Percentiles rank a stretch among this genome's conserved stretches.
Conservation (phyloP, 164 flowering plant genomes). For the Annona squamosa region DNA sequence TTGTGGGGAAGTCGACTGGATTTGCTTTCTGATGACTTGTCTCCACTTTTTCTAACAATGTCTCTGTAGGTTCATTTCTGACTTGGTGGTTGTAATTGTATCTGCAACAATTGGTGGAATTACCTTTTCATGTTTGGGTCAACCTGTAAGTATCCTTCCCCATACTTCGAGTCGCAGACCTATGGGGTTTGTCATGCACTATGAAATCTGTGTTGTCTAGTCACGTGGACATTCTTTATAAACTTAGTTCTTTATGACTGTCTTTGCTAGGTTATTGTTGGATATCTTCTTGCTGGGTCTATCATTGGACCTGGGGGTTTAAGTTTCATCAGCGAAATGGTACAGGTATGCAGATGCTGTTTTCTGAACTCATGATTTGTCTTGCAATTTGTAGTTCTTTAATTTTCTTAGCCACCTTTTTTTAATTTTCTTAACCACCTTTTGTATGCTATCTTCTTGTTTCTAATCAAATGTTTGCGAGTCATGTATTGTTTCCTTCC, state of each 20-base stretch:
- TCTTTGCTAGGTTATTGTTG: conserved; percentile 17
- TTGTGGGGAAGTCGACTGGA: not conserved
- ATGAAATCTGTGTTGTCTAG: conserved; percentile 6
- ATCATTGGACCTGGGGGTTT: conserved; percentile 95
- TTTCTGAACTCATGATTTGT: not conserved
- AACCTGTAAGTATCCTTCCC: conserved; percentile 61
- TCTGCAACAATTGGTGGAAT: conserved; percentile 98
- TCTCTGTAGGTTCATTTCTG: conserved; percentile 75
- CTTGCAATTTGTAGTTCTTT: not conserved
- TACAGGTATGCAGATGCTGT: conserved; percentile 50
- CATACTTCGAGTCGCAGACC: not conserved
- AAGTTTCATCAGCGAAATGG: conserved; percentile 80
- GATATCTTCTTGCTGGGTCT: conserved; percentile 52
- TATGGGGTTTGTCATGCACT: conserved; percentile 2
- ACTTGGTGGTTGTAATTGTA: conserved; percentile 90
- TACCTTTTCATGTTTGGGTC: conserved; percentile 82
- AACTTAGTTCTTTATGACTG: conserved; percentile 6
- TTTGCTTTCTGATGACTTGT: conserved; percentile 8
- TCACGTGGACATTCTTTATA: not conserved
- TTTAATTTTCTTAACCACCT: not conserved
- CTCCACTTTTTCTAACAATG: not conserved
- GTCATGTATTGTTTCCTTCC: conserved; percentile 1
- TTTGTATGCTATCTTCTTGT: not conserved
- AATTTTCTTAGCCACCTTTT: not conserved
- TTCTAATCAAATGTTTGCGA: not conserved